phyloP scores from a whole-genome alignment of 2,329 filamentous ascomycete species.

The Beauveria brongniartii region DNA sequence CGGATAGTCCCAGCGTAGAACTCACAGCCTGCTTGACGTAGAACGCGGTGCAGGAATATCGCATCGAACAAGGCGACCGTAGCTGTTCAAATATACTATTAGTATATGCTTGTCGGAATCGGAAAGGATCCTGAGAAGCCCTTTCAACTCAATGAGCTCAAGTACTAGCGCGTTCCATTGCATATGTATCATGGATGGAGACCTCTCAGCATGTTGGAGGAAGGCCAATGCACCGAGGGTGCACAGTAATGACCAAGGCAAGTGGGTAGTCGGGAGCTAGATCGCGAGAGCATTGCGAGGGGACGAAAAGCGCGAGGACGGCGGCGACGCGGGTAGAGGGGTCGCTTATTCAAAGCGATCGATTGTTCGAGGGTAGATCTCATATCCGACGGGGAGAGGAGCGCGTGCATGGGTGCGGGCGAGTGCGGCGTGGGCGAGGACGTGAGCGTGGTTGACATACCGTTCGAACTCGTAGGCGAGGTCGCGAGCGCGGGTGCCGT shows the following conservation, averaged over 20 bases:
- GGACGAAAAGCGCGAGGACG: background rate
- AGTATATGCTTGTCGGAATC: slow-evolving; percentile 32
- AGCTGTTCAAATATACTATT: slow-evolving; percentile 51
- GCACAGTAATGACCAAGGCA: background rate
- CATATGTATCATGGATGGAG: background rate
- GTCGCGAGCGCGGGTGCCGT: slow-evolving; percentile 96
- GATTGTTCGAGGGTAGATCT: slow-evolving; percentile 20
- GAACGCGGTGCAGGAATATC: slow-evolving; percentile 96
- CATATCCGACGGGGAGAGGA: slow-evolving; percentile 18
- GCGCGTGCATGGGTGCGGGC: slow-evolving; percentile 29
- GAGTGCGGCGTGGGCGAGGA: slow-evolving; percentile 34
- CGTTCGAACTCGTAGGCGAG: slow-evolving; percentile 99
- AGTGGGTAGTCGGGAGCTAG: background rate
- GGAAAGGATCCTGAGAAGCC: slow-evolving; percentile 2
- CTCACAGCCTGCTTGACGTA: slow-evolving; percentile 90
- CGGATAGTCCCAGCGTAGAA: slow-evolving; percentile 21
- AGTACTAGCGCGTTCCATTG: slow-evolving; percentile 6
- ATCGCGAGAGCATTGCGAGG: slow-evolving; percentile 4
- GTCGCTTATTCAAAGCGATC: slow-evolving; percentile 29
- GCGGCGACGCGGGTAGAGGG: slow-evolving; percentile 17
- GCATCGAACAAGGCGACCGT: slow-evolving; percentile 94
- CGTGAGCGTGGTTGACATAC: slow-evolving; percentile 65
- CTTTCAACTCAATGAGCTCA: slow-evolving; percentile 5
- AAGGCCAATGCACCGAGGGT: background rate
- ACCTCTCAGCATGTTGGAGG: background rate